Base-by-base conservation (phyloP, 1,284 basidiomycete species). In the Ceraceosorus bombacis region DNA sequence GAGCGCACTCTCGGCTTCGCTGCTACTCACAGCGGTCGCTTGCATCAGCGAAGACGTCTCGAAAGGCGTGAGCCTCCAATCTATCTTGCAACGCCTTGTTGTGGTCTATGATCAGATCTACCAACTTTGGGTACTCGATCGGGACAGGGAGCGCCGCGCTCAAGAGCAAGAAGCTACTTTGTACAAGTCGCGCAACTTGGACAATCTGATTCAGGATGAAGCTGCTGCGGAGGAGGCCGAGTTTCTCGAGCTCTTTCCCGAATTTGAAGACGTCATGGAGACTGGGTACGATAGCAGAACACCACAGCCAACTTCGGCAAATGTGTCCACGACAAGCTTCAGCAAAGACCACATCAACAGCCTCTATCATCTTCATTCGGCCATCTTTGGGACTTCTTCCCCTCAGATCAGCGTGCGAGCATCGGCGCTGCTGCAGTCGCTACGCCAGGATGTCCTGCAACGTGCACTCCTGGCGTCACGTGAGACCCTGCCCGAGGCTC, bases 121-220 rank as follows among this genome's bases (percentile, higher is more conserved):
- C 59, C 82, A 85, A 17, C 82, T 94, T 6, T 97, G 93, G 93
- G 82, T 85, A 41, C 85, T 87, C 41, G 88, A 95, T 71, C 84
- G 85, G 49, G 84, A 85, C 38, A 84, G 84, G 61, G 85, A 86
- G 63, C 82, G 84, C 51, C 83, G 88, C 65, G 82, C 80, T 15
- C 84, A 85, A 46, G 83, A 84, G 48, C 85, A 85, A 41, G 83
- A 85, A 0, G 83, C 85, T 40, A 88, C 88, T 54, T 78, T 98
- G 15, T 99, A 96, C 81, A 87, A 87, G 48, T 82, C 82, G 58
- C 85, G 84, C 50, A 82, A 82, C 58, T 78, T 83, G 38, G 82
- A 85, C 40, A 80, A 88, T 54, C 81, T 83, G 38, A 82, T 83
- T 37, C 78, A 83, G 8, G 83, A 83, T 9, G 93, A 92, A 63